Evolutionary conservation across 2,329 filamentous ascomycete species (phyloP).

Genomic region (Colletotrichum magnum): DNA sequence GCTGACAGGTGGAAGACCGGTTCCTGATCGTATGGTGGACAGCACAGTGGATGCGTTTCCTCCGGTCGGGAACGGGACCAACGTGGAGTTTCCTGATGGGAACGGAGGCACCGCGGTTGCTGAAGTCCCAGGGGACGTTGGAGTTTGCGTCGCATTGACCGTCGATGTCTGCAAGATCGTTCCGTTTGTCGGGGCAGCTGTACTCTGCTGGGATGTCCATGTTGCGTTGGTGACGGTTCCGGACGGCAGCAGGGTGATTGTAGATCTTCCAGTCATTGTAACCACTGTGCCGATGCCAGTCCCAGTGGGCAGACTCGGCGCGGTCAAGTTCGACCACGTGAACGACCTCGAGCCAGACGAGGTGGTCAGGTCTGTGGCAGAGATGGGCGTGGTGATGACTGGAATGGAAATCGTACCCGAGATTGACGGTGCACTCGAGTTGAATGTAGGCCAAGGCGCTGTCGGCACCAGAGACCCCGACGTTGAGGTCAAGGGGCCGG

Average conservation of each 20-base stretch:
- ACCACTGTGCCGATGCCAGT: neutral
- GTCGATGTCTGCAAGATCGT: conserved; percentile 12
- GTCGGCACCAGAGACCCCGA: neutral
- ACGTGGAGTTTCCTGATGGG: conserved; percentile 4
- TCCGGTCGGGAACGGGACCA: conserved; percentile 1
- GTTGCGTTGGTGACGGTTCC: neutral
- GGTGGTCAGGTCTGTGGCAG: neutral
- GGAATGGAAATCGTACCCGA: conserved; percentile 27
- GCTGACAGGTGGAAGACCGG: neutral
- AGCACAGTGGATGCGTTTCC: neutral
- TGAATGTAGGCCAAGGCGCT: conserved; percentile 17
- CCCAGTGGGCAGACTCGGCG: neutral
- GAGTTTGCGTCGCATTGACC: neutral
- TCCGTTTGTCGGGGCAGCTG: neutral
- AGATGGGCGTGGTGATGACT: neutral
- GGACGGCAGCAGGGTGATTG: conserved; percentile 5
- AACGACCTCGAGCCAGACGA: neutral
- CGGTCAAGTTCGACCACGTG: conserved; percentile 22
- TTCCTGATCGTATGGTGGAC: neutral
- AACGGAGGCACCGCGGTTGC: neutral
- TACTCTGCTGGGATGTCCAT: neutral
- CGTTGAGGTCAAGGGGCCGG: neutral
- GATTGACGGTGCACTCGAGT: conserved; percentile 20
- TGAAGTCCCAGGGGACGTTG: neutral
- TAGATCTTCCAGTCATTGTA: conserved; percentile 1